Percentiles rank a stretch among this genome's conserved stretches.
These are phyloP conservation scores for Cladophialophora yegresii DNA, from an alignment of 2,329 filamentous ascomycete genomes.

Conservation along the genomic window DNA sequence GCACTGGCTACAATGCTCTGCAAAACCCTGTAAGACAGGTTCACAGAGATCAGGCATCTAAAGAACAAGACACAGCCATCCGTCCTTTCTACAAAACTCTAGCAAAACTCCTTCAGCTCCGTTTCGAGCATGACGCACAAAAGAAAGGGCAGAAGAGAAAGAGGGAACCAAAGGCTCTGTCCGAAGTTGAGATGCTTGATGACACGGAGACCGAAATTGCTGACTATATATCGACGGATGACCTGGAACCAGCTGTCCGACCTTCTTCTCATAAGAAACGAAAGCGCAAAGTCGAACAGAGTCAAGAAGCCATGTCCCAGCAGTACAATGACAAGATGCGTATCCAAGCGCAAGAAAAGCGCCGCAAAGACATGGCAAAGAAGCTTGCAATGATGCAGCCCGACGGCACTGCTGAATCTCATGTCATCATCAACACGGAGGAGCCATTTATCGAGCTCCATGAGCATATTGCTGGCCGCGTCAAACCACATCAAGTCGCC, in stretches of 20 bases:
- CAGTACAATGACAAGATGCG: slow-evolving; percentile 60
- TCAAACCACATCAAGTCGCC: slow-evolving; percentile 78
- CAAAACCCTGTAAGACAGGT: neutral
- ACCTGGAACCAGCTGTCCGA: slow-evolving; percentile 10
- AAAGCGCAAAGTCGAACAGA: slow-evolving; percentile 53
- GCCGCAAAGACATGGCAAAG: slow-evolving; percentile 44
- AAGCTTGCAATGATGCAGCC: slow-evolving; percentile 43
- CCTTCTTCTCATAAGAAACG: slow-evolving; percentile 50
- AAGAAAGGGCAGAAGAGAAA: slow-evolving; percentile 25
- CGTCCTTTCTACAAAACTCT: slow-evolving; percentile 16
- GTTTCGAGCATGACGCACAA: slow-evolving; percentile 6
- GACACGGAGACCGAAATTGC: slow-evolving; percentile 19
- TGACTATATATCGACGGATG: slow-evolving; percentile 21
- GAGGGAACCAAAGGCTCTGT: slow-evolving; percentile 9
- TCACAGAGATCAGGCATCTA: slow-evolving; percentile 20
- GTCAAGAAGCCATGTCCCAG: slow-evolving; percentile 53
- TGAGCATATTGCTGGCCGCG: slow-evolving; percentile 61
- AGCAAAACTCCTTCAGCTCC: neutral
- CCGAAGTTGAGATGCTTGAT: slow-evolving; percentile 12
- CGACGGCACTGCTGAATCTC: slow-evolving; percentile 44
- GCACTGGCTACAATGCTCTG: slow-evolving; percentile 20
- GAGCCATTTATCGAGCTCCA: slow-evolving; percentile 57
- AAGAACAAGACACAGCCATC: slow-evolving; percentile 16
- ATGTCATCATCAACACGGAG: slow-evolving; percentile 53
- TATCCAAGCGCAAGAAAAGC: slow-evolving; percentile 57